These are phyloP conservation scores for Tricholoma sp. DNA, from an alignment of 768 basidiomycete species.

Conservation along the genomic window DNA sequence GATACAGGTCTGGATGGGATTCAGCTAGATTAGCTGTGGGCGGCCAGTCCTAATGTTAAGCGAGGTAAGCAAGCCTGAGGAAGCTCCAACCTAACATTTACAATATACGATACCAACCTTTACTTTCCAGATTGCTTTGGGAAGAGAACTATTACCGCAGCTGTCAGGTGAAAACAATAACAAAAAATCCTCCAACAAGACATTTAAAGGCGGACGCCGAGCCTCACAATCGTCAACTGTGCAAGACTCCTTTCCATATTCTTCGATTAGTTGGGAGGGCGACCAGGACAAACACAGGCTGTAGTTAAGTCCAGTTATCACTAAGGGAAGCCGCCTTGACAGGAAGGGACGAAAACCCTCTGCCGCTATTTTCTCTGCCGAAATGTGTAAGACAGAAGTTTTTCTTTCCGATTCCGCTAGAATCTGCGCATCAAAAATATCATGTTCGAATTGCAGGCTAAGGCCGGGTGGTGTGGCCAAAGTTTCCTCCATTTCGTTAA, in stretches of 20 bases:
- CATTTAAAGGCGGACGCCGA: not conserved
- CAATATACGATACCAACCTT: not conserved
- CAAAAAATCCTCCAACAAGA: not conserved
- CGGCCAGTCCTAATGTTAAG: slow-evolving; percentile 77
- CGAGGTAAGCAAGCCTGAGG: not conserved
- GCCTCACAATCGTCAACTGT: not conserved
- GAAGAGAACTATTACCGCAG: not conserved
- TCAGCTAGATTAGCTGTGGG: slow-evolving; percentile 77
- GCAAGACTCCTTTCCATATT: not conserved
- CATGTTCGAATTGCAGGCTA: not conserved
- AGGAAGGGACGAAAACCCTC: not conserved
- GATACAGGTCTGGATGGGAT: slow-evolving; percentile 75
- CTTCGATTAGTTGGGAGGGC: not conserved
- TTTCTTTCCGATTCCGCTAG: not conserved
- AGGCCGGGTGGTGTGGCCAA: too few relatives aligned
- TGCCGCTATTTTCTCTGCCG: not conserved
- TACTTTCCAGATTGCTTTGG: not conserved
- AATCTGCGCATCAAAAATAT: not conserved
- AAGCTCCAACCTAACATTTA: not conserved
- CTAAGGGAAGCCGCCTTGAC: not conserved
- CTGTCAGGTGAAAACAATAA: not conserved
- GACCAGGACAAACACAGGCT: not conserved
- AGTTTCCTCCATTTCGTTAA: not conserved
- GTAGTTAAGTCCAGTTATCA: not conserved
- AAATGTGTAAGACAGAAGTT: not conserved